phyloP scores from a whole-genome alignment of 1,139 yeast species.

The Yamadazyma dushanensis region DNA sequence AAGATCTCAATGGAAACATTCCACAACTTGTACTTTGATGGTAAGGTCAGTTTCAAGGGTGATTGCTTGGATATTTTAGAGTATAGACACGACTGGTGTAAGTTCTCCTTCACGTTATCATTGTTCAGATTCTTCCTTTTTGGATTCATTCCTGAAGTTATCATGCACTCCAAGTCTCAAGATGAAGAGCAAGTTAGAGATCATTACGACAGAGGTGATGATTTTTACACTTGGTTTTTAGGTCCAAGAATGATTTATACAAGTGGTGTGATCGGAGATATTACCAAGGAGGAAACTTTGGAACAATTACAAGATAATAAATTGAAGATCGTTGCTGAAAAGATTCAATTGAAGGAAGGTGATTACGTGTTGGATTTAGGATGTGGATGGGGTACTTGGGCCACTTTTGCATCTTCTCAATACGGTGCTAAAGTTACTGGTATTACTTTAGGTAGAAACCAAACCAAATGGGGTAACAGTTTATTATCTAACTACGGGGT shows the following conservation, averaged over 20 bases:
- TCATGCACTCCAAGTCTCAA: conserved; percentile 87
- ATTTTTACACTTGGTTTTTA: conserved; percentile 89
- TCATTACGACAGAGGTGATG: conserved; percentile 96
- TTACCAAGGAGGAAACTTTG: conserved; percentile 68
- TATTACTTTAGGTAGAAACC: conserved; percentile 85
- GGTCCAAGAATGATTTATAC: conserved; percentile 96
- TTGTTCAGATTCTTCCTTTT: conserved; percentile 79
- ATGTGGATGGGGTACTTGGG: conserved; percentile 97
- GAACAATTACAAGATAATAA: conserved; percentile 92
- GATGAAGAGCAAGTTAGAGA: conserved; percentile 97
- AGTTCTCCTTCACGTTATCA: conserved; percentile 73
- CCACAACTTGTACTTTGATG: conserved; percentile 83
- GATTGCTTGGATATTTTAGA: conserved; percentile 84
- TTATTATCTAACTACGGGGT: conserved; percentile 71
- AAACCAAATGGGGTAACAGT: conserved; percentile 85
- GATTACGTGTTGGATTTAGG: conserved; percentile 83
- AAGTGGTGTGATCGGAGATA: conserved; percentile 79
- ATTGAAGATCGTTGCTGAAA: conserved; percentile 83
- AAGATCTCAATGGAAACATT: conserved; percentile 93
- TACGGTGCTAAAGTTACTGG: conserved; percentile 89
- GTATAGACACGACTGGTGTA: conserved; percentile 90
- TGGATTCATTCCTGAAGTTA: conserved; percentile 92
- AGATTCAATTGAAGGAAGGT: conserved; percentile 70
- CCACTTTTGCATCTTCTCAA: conserved; percentile 78
- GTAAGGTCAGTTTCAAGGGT: conserved; percentile 85